Base-by-base conservation (phyloP, 371 early-diverging fungal species). In the Choanephora cucurbitarum region DNA sequence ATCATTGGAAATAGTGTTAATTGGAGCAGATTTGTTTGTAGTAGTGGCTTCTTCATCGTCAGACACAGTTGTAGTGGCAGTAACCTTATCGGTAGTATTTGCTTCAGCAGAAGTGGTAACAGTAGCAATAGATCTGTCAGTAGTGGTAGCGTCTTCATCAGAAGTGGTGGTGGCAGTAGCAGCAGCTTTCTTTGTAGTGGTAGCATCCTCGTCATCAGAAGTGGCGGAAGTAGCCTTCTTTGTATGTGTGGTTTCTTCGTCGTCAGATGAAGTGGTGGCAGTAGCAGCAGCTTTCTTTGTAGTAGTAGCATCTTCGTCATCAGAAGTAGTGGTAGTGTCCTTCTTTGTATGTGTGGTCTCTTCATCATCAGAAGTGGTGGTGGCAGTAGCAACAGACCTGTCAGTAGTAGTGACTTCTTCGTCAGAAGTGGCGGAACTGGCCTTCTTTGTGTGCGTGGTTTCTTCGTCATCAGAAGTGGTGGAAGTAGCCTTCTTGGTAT, bases 181-280 rank as follows among this genome's bases (percentile, higher is more conserved):
- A 19, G 44, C 52, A 15, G 58, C 6, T 21, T 44, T 52, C 2
- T 57, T 31, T 19, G 50, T 45, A 40, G 32, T 45, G 18, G 52
- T 44, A n/a, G 5, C 39, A 33, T 50, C 17, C 24, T n/a, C 45
- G 11, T 43, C 11, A 49, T 19, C 5, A 31, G 45, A 6, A 23
- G n/a, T 13, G 42, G 49, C 41, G 6, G 31, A 42, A 18, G 42
- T 42, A 32, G 31, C 41, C 15, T 28, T 47, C 15, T 5, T 41
- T 17, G 63, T 51, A 21, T 37, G 34, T 8, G 56, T 18, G 17
- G 46, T 14, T 0, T 48, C 19, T 33, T 17, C 39, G 11, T 45
- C 14, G 19, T 44, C n/a, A 22, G 43, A 41, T 18, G 50, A 23
- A 4, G 4, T 33, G 6, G 41, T 22, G 19, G 13, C 34, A n/a